Conservation (phyloP, 208 protist genomes). For the Acanthamoeba triangularis region DNA sequence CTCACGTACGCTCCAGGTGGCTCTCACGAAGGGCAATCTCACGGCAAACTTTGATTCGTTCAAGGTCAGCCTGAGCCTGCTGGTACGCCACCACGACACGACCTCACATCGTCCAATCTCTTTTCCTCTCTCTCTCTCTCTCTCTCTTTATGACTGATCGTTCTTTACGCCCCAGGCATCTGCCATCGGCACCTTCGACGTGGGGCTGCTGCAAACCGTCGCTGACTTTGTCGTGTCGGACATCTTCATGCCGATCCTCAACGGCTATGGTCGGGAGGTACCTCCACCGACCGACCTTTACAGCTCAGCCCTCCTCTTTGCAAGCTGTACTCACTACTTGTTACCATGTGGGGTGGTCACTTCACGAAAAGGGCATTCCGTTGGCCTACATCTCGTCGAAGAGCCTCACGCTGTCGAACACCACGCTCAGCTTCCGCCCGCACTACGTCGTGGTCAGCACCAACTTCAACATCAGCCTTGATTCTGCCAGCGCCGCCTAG, state of each 20-base stretch:
- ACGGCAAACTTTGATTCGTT: slow-evolving; percentile 50
- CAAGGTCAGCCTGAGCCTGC: background rate
- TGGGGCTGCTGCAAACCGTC: slow-evolving; percentile 36
- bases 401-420: slow-evolving; percentile 46
- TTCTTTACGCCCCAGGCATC: background rate
- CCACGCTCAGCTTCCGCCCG: slow-evolving; percentile 10
- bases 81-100: background rate
- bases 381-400: slow-evolving; percentile 59
- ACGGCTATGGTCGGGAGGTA: slow-evolving; percentile 1
- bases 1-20: background rate
- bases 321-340: no score
- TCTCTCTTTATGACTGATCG: no score
- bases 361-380: background rate
- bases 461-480: slow-evolving; percentile 20
- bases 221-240: slow-evolving; percentile 64
- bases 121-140: no score
- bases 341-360: background rate
- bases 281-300: no score
- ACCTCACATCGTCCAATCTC: no score
- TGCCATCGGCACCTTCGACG: slow-evolving; percentile 48
- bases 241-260: slow-evolving; percentile 73
- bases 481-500: background rate
- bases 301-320: no score
- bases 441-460: slow-evolving; percentile 55
- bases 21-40: slow-evolving; percentile 6